Evolutionary conservation across 441 rosid genomes (phyloP), one percentile per base, ranked within the genome.

Genomic region (Arabidopsis lyrata): DNA sequence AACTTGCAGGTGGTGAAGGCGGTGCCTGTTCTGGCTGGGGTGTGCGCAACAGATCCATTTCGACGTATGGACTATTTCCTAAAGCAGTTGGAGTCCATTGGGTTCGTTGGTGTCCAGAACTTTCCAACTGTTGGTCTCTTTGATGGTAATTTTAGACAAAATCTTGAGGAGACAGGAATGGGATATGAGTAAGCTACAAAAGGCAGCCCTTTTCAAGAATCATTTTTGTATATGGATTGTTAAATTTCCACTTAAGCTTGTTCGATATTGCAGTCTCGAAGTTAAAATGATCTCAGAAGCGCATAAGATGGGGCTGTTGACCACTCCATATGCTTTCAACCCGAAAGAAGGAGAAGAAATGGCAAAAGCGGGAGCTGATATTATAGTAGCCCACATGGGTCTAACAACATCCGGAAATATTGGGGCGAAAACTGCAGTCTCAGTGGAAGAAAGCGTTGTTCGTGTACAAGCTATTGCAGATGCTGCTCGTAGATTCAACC

Each of bases 151-250:
- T 95, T 95, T 65, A 86, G 99, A 72, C 90, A 88, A 77, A 92
- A 90, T 89, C 90, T 95, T 61, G 99, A 95, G 82, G 99, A 92
- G 84, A 95, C 99, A 0, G 97, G 99, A 77, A 95, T 92, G 97
- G 97, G 99, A 86, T 90, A 90, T 77, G 83, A 85, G 99, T 92
- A 85, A 63, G 82, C 60, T 68, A 83, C 59, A 41, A 52, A 72
- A 38, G 41, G 34, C 48, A 27, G 50, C 22, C 45, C 11, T 70
- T 65, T 44, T 53, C 50, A 12, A 36, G 58, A 62, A 62, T 44
- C 74, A 13, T 48, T 72, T 63, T 34, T 47, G 44, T 14, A 14
- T 52, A 9, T 27, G 44, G 48, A 12, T 34, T 67, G 42, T 52
- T 41, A 38, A 5, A 39, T 39, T 8, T 66, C 29, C 12, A 48